Evolutionary conservation across 345 rosid species (phyloP).

Genomic region (Melaleuca alternifolia): DNA sequence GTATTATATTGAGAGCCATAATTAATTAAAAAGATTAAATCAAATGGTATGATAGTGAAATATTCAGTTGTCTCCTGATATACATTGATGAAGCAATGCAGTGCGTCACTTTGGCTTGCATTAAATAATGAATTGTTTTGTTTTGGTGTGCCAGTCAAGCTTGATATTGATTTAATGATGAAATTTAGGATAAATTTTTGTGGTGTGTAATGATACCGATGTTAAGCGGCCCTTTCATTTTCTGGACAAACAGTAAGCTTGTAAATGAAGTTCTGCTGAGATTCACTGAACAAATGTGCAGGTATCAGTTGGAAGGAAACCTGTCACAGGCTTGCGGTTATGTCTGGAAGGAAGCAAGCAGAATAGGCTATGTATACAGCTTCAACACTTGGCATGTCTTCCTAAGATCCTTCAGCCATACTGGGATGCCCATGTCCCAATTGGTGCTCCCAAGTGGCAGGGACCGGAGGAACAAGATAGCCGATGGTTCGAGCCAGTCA

Average conservation of each 20-base stretch:
- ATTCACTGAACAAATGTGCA: constrained; percentile 3
- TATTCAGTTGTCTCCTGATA: not conserved
- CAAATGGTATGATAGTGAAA: not conserved
- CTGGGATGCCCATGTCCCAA: constrained; percentile 60
- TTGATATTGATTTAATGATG: not conserved
- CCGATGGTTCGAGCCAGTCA: constrained; percentile 76
- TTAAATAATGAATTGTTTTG: not conserved
- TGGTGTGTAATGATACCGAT: not conserved
- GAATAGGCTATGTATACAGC: constrained; percentile 45
- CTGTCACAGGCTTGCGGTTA: constrained; percentile 55
- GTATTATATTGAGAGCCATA: not conserved
- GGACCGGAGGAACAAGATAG: constrained; percentile 89
- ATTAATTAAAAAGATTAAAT: not conserved
- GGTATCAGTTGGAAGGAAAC: constrained; percentile 68
- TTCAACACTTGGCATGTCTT: constrained; percentile 54
- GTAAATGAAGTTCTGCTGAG: not conserved
- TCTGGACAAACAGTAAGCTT: not conserved
- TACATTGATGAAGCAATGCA: not conserved
- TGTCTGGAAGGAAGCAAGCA: constrained; percentile 49
- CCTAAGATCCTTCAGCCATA: constrained; percentile 54
- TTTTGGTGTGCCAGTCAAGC: not conserved
- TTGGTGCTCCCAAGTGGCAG: constrained; percentile 76
- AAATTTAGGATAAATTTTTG: not conserved
- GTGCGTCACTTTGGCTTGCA: not conserved
- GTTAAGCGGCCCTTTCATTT: not conserved